Base-by-base conservation (phyloP, 768 basidiomycete genomes). In the Termitomyces sp. region DNA sequence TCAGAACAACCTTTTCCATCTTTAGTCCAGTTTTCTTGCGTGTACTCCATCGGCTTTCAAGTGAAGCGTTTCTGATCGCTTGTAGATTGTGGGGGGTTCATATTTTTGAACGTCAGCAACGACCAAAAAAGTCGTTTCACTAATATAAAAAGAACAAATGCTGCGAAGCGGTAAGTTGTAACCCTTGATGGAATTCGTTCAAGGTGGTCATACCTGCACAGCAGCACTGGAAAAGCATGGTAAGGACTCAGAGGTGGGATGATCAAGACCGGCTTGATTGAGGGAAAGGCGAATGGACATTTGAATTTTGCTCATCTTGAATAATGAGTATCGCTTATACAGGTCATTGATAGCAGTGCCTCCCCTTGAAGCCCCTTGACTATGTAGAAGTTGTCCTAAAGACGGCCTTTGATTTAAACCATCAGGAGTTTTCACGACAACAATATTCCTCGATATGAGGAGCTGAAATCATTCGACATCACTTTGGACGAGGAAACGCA, bases 231-330 rank as follows among this genome's bases (percentile, higher is more conserved):
- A 49, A 24, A 50, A 57, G 53, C 60, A 57, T 62, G 53, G 22
- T 56, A 37, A 60, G 22, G 46, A 47, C 18, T 47, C 7, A 52
- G 36, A 40, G n/a, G 7, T 30, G 4, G 36, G 37, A n/a, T 39
- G 39, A 55, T 57, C 63, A 64, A 62, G 63, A 60, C 63, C 63
- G 34, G 61, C 63, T 64, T 42, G 61, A 60, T 60, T 59, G 47
- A 32, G 49, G 34, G 48, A 44, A 45, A 27, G 14, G 26, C 26
- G 37, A 34, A 20, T 22, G 16, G 1, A 12, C 52, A 49, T 27
- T n/a, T n/a, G n/a, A n/a, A n/a, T n/a, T n/a, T n/a, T 30, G 20
- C n/a, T 30, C 37, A 32, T 61, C 32, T 61, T 40, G 33, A n/a
- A 53, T 46, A 43, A 32, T 32, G 24, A 39, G 22, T 8, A 51